A percentile compares a stretch with the other conserved stretches of the same genome.
Evolutionary conservation across 345 rosid genomes (phyloP).

Genomic region (Bretschneidera sinensis): DNA sequence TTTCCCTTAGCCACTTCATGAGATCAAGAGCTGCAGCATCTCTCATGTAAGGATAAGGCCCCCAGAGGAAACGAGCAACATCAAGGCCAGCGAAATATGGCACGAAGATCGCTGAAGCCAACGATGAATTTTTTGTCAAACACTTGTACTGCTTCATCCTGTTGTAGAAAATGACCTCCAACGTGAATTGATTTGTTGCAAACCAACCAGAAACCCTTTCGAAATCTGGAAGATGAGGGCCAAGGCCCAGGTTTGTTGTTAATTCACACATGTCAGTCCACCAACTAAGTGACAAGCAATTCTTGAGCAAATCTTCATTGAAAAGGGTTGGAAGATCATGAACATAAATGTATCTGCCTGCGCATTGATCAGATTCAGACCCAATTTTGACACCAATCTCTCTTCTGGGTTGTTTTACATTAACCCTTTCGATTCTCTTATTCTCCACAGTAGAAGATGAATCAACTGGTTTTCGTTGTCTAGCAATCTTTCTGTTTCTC

Average conservation of each 20-base stretch:
- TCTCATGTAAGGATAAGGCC: constrained; percentile 34
- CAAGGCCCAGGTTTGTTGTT: constrained; percentile 53
- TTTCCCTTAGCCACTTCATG: constrained; percentile 53
- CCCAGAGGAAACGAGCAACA: constrained; percentile 66
- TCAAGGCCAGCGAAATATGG: constrained; percentile 82
- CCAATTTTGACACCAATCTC: neutral
- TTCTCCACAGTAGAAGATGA: constrained; percentile 10
- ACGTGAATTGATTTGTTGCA: constrained; percentile 64
- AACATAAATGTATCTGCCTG: constrained; percentile 50
- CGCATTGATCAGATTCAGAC: constrained; percentile 32
- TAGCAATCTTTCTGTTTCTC: neutral
- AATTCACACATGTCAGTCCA: constrained; percentile 64
- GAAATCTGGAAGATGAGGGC: constrained; percentile 37
- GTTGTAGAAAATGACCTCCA: constrained; percentile 76
- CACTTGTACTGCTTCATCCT: constrained; percentile 78
- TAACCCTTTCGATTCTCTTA: neutral
- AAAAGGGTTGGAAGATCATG: constrained; percentile 53
- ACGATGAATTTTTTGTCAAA: constrained; percentile 55
- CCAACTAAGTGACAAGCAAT: constrained; percentile 46
- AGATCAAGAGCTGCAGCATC: constrained; percentile 52
- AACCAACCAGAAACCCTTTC: constrained; percentile 61
- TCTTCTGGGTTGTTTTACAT: neutral
- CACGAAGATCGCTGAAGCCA: constrained; percentile 66
- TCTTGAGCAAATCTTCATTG: constrained; percentile 60
- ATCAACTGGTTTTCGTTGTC: neutral